phyloP scores from a whole-genome alignment of 1,139 yeast species.

The Candida anutae region DNA sequence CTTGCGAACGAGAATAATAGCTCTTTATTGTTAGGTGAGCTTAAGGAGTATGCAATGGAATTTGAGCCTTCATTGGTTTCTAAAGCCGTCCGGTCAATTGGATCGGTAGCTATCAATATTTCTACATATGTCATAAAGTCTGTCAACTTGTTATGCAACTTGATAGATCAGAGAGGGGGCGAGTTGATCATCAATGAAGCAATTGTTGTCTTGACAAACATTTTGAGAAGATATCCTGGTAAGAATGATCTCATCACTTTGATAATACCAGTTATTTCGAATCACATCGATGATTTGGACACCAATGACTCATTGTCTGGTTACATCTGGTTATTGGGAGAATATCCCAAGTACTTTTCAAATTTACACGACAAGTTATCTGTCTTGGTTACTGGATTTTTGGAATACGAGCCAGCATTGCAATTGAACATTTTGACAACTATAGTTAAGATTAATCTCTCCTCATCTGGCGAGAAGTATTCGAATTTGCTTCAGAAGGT shows the following conservation, averaged over 20 bases:
- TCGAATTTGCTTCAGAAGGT: constrained; percentile 57
- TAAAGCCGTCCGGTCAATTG: constrained; percentile 75
- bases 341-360: constrained; percentile 72
- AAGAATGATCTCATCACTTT: constrained; percentile 51
- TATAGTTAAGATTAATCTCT: constrained; percentile 65
- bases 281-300: constrained; percentile 50
- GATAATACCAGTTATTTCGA: constrained; percentile 62
- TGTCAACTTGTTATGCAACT: constrained; percentile 66
- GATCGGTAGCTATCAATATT: constrained; percentile 82
- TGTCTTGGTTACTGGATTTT: constrained; percentile 52
- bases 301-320: constrained; percentile 62
- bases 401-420: constrained; percentile 65
- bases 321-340: constrained; percentile 87
- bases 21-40: constrained; percentile 66
- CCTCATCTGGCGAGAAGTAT: constrained; percentile 28
- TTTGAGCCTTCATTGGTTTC: constrained; percentile 86
- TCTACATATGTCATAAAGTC: constrained; percentile 56
- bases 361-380: constrained; percentile 35
- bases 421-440: constrained; percentile 75
- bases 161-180: constrained; percentile 67
- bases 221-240: constrained; percentile 72
- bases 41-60: constrained; percentile 90
- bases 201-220: constrained; percentile 66
- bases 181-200: constrained; percentile 78
- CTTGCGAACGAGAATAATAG: constrained; percentile 69